Percentiles rank a stretch among this genome's conserved stretches.
phyloP scores from a whole-genome alignment of 768 basidiomycete genomes.

The Tulasnella sp. region DNA sequence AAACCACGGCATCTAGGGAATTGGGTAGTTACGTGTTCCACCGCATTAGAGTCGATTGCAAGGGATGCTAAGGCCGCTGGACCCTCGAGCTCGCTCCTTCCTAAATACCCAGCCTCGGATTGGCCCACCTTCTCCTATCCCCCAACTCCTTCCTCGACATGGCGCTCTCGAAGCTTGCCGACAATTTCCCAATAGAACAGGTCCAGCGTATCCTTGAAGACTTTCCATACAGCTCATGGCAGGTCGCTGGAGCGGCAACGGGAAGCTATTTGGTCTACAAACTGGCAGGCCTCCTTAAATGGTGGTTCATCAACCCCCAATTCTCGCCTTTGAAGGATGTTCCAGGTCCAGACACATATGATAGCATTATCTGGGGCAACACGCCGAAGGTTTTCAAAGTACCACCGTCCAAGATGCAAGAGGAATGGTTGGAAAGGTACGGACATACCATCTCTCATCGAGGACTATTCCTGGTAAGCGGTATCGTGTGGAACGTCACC shows the following conservation, averaged over 20 bases:
- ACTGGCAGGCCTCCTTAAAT: not conserved
- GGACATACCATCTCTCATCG: slow-evolving; percentile 42
- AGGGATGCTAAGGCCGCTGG: not conserved
- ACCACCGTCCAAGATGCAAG: slow-evolving; percentile 34
- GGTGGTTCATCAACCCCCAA: slow-evolving; percentile 1
- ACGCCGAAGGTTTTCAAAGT: slow-evolving; percentile 38
- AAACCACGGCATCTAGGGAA: not conserved
- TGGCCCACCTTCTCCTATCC: not conserved
- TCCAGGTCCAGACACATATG: slow-evolving; percentile 8
- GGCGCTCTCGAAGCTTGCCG: not conserved
- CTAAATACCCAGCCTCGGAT: not conserved
- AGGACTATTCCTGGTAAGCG: slow-evolving; percentile 31
- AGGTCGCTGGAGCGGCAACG: not conserved
- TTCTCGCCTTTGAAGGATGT: slow-evolving; percentile 7
- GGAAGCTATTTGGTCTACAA: not conserved
- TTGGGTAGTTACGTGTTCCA: not conserved
- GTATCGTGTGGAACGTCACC: not conserved
- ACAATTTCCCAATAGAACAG: not conserved
- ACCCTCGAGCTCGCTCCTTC: not conserved
- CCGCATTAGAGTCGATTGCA: not conserved
- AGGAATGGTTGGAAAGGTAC: slow-evolving; percentile 45
- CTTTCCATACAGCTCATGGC: not conserved
- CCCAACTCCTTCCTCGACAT: not conserved
- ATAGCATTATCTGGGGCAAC: slow-evolving; percentile 42
- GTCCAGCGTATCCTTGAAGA: not conserved